Evolutionary conservation across 2,329 filamentous ascomycete genomes (phyloP), one percentile per base, ranked within the genome.

Genomic region (Diplodia sapinea): DNA sequence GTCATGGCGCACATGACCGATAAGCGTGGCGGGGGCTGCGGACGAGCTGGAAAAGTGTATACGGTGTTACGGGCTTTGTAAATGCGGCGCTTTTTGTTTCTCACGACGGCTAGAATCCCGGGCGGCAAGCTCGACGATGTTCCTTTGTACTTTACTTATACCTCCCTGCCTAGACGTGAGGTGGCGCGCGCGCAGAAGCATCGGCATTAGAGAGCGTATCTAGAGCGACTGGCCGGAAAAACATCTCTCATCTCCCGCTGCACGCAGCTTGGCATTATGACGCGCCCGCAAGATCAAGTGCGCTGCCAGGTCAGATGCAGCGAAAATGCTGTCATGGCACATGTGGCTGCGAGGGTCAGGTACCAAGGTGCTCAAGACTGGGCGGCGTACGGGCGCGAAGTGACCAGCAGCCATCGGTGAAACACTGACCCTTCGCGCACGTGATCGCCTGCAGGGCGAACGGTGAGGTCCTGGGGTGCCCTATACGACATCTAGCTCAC

Each of bases 401-500:
- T 38, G 36, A 38, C 36, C 36, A 38, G 36, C n/a, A 47, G 43
- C 43, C 40, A 47, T 47, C 50, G 50, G 50, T 52, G 50, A 52
- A 52, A 52, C 50, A 52, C 50, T 26, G 50, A 52, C 50, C 43
- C 43, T 47, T 47, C 43, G 52, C 26, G 50, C 59, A 63, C 38
- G 59, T 63, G 43, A 47, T 47, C 50, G 31, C 59, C n/a, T 62
- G 38, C 59, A 51, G 50, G 59, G 31, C 59, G 50, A 52, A 52
- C 50, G 50, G 29, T 55, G 43, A 47, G 43, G 43, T 47, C 54
- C 51, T 38, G 29, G 63, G 49, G 36, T 40, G 62, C 63, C 59
- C 64, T 66, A 51, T 38, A 40, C 64, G 43, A 74, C 69, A 71
- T 73, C 67, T 47, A 50, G 67, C 63, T 57, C 43, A 66, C 67